These are phyloP conservation scores for Daldinia caldariorum DNA, from an alignment of 495 filamentous ascomycete species.

Conservation along the genomic window DNA sequence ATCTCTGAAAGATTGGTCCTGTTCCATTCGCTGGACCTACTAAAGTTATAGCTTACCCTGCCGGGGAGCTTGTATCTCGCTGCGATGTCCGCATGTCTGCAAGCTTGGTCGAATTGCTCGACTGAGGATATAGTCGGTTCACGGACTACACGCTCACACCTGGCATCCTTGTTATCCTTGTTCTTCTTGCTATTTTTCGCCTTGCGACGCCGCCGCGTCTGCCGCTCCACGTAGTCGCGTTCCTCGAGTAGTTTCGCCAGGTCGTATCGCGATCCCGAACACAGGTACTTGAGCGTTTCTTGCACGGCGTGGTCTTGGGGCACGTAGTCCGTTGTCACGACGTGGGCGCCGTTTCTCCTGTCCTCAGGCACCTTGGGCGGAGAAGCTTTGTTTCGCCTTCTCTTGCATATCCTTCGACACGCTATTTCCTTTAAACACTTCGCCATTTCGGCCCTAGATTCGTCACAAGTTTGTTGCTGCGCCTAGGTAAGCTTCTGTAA, in stretches of 20 bases:
- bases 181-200: constrained; percentile 37
- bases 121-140: constrained; percentile 33
- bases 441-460: no score
- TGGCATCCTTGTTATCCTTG: constrained; percentile 18
- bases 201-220: constrained; percentile 16
- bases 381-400: no score
- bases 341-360: background rate
- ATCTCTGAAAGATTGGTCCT: constrained; percentile 7
- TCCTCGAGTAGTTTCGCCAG: constrained; percentile 21
- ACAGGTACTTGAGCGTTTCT: constrained; percentile 27
- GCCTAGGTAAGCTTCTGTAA: no score
- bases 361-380: no score
- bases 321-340: constrained; percentile 10
- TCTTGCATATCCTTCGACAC: no score
- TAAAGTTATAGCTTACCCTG: constrained; percentile 29
- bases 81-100: constrained; percentile 22
- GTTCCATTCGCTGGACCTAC: constrained; percentile 36
- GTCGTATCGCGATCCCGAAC: constrained; percentile 18
- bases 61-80: constrained; percentile 22
- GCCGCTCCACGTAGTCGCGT: constrained; percentile 24
- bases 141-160: constrained; percentile 9
- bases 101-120: constrained; percentile 22
- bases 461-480: no score
- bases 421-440: no score
- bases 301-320: constrained; percentile 23